Evolutionary conservation across 164 flowering plant genomes (phyloP).

Genomic region (Protea cynaroides): DNA sequence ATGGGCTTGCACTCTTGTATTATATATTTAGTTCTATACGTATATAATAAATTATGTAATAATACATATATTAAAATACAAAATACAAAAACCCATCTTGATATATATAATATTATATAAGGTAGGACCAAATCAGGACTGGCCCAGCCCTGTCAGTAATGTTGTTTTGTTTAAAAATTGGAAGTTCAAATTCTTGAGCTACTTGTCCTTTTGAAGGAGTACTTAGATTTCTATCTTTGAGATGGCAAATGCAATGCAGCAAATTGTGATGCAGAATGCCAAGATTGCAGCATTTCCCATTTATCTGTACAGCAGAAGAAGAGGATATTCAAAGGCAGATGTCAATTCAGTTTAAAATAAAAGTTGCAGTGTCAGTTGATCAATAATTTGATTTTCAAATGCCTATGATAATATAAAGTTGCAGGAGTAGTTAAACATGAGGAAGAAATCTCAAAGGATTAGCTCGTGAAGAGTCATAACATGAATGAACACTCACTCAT

Average conservation of each 20-base stretch:
- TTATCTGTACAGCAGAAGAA: slow-evolving; percentile 14
- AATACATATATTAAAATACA: too few species aligned
- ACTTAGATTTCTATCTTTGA: slow-evolving; percentile 61
- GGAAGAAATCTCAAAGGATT: too few species aligned
- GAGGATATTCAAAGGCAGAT: slow-evolving; percentile 1
- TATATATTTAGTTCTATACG: too few species aligned
- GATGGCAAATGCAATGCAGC: slow-evolving; percentile 54
- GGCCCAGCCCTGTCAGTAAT: too few species aligned
- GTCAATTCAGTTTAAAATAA: not conserved
- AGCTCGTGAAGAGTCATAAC: not conserved
- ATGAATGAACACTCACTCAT: too few species aligned
- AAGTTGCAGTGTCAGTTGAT: not conserved
- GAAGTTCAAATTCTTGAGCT: not conserved
- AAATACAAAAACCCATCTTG: too few species aligned
- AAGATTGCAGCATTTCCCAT: slow-evolving; percentile 45
- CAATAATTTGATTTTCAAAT: not conserved
- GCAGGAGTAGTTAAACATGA: not conserved
- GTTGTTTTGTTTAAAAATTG: not conserved
- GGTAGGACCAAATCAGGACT: too few species aligned
- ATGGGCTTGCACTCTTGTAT: too few species aligned
- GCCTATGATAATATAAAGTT: not conserved
- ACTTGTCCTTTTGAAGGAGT: slow-evolving; percentile 18
- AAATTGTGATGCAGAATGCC: slow-evolving; percentile 60
- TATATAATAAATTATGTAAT: too few species aligned
- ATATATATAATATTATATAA: too few species aligned